Conservation (phyloP, 495 filamentous ascomycete genomes). For the Penicillium longicatenatum region DNA sequence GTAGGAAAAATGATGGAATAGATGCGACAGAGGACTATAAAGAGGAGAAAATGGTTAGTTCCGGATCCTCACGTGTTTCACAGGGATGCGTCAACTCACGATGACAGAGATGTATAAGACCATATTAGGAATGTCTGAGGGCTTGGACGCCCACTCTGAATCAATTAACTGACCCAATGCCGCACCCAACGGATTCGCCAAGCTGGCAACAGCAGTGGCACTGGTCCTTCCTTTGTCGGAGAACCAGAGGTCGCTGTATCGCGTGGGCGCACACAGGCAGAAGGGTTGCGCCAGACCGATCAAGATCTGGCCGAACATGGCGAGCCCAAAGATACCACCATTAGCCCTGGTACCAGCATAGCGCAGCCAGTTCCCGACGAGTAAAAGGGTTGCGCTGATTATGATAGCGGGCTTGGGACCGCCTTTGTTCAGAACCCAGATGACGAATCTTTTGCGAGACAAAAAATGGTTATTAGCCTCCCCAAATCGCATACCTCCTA, state of each 20-base stretch:
- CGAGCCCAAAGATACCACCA: constrained; percentile 67
- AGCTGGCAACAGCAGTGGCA: constrained; percentile 80
- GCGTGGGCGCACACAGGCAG: constrained; percentile 83
- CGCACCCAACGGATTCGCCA: constrained; percentile 87
- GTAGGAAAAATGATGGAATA: constrained; percentile 85
- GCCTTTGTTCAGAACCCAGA: constrained; percentile 77
- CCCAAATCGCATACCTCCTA: background rate
- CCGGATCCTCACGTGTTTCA: background rate
- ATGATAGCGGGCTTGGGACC: constrained; percentile 80
- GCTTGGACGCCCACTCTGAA: constrained; percentile 67
- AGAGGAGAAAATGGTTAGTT: constrained; percentile 12
- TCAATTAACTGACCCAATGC: constrained; percentile 85
- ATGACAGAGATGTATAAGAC: constrained; percentile 87
- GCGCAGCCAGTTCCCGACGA: constrained; percentile 90
- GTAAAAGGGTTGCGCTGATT: constrained; percentile 66
- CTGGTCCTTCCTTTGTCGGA: constrained; percentile 78
- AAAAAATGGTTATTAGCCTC: background rate
- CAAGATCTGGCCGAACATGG: constrained; percentile 94
- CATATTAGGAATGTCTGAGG: constrained; percentile 72
- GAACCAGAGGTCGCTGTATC: constrained; percentile 96
- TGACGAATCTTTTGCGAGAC: constrained; percentile 50
- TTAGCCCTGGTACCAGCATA: constrained; percentile 73
- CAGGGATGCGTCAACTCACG: constrained; percentile 44
- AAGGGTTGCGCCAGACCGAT: constrained; percentile 91
- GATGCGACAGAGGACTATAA: constrained; percentile 66